Base-by-base conservation (phyloP, 371 early-diverging fungal genomes). In the Mortierella sp. region DNA sequence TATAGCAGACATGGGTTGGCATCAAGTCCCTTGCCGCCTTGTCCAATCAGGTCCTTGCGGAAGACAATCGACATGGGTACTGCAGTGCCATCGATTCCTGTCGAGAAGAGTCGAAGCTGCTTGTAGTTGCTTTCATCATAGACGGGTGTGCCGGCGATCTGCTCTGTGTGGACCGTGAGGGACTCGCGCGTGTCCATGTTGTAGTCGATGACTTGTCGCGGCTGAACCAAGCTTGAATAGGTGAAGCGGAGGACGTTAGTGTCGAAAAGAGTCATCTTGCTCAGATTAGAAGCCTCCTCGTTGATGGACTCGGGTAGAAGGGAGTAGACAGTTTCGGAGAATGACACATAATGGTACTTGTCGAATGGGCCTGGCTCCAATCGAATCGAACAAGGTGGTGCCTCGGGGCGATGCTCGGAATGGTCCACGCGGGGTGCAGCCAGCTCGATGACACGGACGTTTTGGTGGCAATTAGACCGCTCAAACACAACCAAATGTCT, bases 381-480 rank as follows among this genome's bases (percentile, higher is more conserved):
- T 9, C 76, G 74, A 19, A 80, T 71, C 16, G 83, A 79, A 28
- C 77, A 79, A 24, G 80, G 76, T 48, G 80, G 79, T 13, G 79
- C 80, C 19, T 77, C 72, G 5, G 79, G 78, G 9, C 79, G 69
- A 21, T 26, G 73, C 79, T 71, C 77, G 24, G 54, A 59, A 53
- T 50, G 67, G 0, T 61, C 84, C 5, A 61, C 81, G 4, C 61
- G 72, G 5, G 67, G 72, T 8, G 81, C 69, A 14, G 78, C 75
- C 43, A 84, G 19, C 43, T 80, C 84, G 21, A 84, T 84, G 26
- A 93, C 89, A 8, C 93, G 91, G 0, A 93, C 88, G 69, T 93
- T 92, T 31, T 91, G 91, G 28, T 92, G 81, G 69, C 93, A 92
- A 72, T 92, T 92, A 73, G 90, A 90, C 3, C 93, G 88, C 76